Base-by-base conservation (phyloP, 768 basidiomycete species). In the Boletus rufocinnamomeus region DNA sequence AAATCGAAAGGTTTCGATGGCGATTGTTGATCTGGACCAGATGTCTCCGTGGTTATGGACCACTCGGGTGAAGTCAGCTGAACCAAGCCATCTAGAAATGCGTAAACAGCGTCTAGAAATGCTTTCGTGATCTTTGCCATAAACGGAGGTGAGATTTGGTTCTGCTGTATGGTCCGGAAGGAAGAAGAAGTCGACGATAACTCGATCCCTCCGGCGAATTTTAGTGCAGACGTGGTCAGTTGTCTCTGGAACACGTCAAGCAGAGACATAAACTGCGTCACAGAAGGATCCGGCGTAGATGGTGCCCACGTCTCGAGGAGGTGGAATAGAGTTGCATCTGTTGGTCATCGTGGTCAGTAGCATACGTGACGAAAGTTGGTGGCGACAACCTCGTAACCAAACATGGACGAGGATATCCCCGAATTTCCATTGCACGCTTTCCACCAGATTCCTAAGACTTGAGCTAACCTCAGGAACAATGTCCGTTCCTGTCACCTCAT, bases 391-490 rank as follows among this genome's bases (percentile, higher is more conserved):
- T 76, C 88, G 81, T 35, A 91, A 68, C 97, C 97, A 99, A 10
- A 82, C 78, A 19, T 80, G 80, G 46, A 89, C 80, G 23, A 98
- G 80, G 21, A 89, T 80, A 66, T 96, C 93, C 52, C 85, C 86
- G 69, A 98, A 95, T 62, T 86, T 84, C 94, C 96, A 96, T 68
- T 89, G 83, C 10, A 84, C 82, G 58, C 85, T 91, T 62, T 94
- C 92, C 63, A 96, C 70, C 32, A 98, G 75, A 60, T 79, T 84
- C 69, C 84, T 90, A 56, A 97, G 69, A 45, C 80, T 85, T 44
- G 82, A 77, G n/a, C 79, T 75, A 6, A 79, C 84, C 57, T 96
- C 95, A n/a, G 77, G 79, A 2, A 87, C 85, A 37, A 98, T 85
- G 58, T 95, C 95, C 76, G 94, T 84, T 8, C 78, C 80, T 47